A percentile compares a stretch with the other conserved stretches of the same genome.
Conservation (phyloP, 805 yeast genomes). For the Hanseniaspora meyeri region DNA sequence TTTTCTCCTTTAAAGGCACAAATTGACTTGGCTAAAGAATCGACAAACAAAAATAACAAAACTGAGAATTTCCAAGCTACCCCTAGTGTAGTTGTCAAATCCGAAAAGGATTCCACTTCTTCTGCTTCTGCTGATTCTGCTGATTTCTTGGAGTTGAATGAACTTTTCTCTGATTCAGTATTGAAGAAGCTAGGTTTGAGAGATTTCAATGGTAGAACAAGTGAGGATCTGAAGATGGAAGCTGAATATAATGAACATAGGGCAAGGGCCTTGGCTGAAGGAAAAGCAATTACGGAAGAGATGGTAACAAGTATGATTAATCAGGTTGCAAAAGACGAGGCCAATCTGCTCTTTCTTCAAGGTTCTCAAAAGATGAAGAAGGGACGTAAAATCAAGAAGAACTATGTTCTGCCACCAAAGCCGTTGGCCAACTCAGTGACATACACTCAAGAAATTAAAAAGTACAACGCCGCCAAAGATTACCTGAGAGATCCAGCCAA, state of each 20-base stretch:
- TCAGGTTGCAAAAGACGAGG: constrained; percentile 6
- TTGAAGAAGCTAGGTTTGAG: constrained; percentile 3
- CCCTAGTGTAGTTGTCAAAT: background rate
- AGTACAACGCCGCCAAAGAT: constrained; percentile 11
- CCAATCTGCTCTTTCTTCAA: background rate
- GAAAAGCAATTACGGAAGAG: background rate
- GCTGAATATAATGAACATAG: background rate
- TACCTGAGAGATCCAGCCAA: constrained; percentile 10
- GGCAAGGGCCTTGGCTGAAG: background rate
- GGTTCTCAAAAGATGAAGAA: constrained; percentile 3
- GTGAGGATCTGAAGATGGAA: constrained; percentile 14
- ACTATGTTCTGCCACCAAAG: constrained; percentile 14
- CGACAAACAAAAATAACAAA: background rate
- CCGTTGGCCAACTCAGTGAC: background rate
- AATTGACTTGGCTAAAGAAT: background rate
- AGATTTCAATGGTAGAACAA: constrained; percentile 12
- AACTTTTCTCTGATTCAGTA: background rate
- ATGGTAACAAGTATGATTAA: background rate
- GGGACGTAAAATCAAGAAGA: constrained; percentile 13
- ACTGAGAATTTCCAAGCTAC: too few species aligned
- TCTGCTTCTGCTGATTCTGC: background rate
- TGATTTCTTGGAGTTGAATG: background rate
- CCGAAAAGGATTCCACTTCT: background rate
- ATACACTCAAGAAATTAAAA: constrained; percentile 4
- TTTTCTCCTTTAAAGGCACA: background rate